Evolutionary conservation across 352 stramenopile species (phyloP).

Genomic region (Pythium vanterpoolii): DNA sequence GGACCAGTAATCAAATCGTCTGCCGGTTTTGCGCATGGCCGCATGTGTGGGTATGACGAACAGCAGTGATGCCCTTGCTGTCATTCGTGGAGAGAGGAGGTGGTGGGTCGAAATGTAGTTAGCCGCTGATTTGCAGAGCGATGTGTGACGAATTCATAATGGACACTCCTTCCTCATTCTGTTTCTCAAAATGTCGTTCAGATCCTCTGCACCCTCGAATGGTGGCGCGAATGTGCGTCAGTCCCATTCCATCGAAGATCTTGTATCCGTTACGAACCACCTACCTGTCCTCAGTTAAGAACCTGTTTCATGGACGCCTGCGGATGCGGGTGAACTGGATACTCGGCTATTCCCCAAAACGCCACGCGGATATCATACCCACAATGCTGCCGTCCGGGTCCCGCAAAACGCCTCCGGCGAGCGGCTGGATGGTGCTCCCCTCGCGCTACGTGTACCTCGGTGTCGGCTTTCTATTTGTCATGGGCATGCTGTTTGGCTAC

Average conservation of each 20-base stretch:
- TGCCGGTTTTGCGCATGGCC: conserved; percentile 15
- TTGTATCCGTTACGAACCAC: conserved; percentile 12
- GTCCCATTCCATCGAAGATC: too few relatives aligned
- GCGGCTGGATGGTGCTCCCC: conserved; percentile 68
- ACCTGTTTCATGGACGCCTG: too few relatives aligned
- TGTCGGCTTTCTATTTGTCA: conserved; percentile 54
- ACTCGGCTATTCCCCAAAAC: conserved; percentile 12
- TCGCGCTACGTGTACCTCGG: conserved; percentile 72
- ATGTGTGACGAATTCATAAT: background rate
- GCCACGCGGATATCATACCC: background rate
- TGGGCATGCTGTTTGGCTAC: conserved; percentile 63
- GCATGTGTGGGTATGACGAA: background rate
- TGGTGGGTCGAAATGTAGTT: conserved; percentile 2
- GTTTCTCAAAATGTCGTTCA: too few relatives aligned
- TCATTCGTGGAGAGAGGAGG: background rate
- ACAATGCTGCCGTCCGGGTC: conserved; percentile 30
- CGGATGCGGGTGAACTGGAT: background rate
- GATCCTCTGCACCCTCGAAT: too few relatives aligned
- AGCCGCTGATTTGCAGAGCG: conserved; percentile 3
- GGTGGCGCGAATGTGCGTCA: too few relatives aligned
- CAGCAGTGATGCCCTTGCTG: background rate
- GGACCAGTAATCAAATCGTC: conserved; percentile 25
- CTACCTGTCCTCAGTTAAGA: background rate
- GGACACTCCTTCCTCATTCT: background rate
- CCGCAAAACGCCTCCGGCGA: conserved; percentile 30